Base-by-base conservation (phyloP, 2,329 filamentous ascomycete species). In the Botrytis cinerea region DNA sequence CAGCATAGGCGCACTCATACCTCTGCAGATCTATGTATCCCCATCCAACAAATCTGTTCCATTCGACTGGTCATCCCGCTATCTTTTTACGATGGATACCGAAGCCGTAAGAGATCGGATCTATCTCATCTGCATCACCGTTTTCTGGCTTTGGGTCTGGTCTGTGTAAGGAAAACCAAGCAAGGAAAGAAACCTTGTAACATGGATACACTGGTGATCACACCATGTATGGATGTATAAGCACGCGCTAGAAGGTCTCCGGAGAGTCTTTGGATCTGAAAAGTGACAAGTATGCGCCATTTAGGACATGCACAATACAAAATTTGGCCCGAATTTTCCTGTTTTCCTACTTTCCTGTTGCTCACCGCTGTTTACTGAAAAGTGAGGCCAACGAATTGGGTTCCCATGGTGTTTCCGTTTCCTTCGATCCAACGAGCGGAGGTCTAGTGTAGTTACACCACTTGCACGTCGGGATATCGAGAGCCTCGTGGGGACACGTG, bases 301-400 rank as follows among this genome's bases (percentile, higher is more conserved):
- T 51, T 64, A 67, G 38, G 54, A 72, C 28, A 62, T 76, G 70
- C 72, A 73, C 73, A 32, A 46, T 51, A 45, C 14, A 38, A 59
- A 45, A 22, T 43, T 32, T 43, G 25, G 40, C 40, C 46, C 61
- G 40, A 32, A 22, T 62, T 71, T 68, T 51, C 45, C 28, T 51
- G 28, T 62, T 71, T 68, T 51, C 45, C 28, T 51, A n/a, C 48
- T 60, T 71, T 67, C 60, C 59, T 69, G 60, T 60, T 51, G 54
- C 67, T 78, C 78, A 79, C 78, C 78, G 77, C 78, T 76, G 76
- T 78, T 78, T 78, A 74, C 72, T 60, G 38, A 48, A 60, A 60
- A 25, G 51, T 69, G 57, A 46, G 43, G 38, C 63, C 71, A 61
- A 61, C 45, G 51, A 69, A 64, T 61, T 25, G 25, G 32, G 38